Conservation (phyloP, 2,329 filamentous ascomycete species). For the Leptographium wingfieldii region DNA sequence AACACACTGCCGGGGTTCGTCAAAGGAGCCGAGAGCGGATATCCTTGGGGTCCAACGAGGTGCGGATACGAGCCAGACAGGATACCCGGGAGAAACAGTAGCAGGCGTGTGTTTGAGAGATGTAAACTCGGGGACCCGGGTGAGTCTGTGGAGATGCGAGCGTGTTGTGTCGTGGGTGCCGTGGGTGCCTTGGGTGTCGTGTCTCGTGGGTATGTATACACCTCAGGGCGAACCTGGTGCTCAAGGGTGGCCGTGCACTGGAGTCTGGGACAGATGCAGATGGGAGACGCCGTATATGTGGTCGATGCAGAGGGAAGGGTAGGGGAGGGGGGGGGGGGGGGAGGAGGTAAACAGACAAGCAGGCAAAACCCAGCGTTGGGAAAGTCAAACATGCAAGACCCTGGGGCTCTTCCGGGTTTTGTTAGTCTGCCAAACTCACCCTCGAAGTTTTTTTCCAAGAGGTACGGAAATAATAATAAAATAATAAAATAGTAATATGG, state of each 20-base stretch:
- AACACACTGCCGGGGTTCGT: neutral
- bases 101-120: neutral
- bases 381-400: neutral
- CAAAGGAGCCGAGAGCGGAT: neutral
- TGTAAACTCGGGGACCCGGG: neutral
- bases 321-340: neutral
- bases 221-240: conserved; percentile 5
- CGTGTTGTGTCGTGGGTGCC: neutral
- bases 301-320: neutral
- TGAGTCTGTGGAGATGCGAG: neutral
- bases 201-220: conserved; percentile 1
- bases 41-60: neutral
- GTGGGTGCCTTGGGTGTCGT: conserved; percentile 1
- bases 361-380: neutral
- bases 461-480: neutral
- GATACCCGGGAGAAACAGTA: neutral
- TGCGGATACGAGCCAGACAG: neutral
- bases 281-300: neutral
- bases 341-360: neutral
- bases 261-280: conserved; percentile 1
- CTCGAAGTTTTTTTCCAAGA: neutral
- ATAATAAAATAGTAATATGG: too few relatives aligned
- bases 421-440: conserved; percentile 1
- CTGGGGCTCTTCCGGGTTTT: neutral
- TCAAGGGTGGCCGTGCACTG: conserved; percentile 10